These are phyloP conservation scores for Jacaranda mimosifolia DNA, from an alignment of 257 asterid genomes.

Conservation along the genomic window DNA sequence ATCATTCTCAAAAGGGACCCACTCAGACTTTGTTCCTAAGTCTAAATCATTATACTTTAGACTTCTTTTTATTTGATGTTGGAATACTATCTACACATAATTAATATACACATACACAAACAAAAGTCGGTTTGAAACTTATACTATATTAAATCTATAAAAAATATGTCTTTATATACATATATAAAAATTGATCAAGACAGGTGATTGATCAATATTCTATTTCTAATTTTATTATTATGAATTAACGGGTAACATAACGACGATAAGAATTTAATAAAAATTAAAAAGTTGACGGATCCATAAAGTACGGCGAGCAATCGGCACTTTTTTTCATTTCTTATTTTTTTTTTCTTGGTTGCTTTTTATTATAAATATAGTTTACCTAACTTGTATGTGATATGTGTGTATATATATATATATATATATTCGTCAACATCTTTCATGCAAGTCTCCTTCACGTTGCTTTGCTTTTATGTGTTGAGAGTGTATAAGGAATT, in stretches of 20 bases:
- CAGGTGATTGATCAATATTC: no score
- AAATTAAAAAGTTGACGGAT: slow-evolving; percentile 39
- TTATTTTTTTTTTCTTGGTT: background rate
- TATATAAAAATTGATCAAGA: background rate
- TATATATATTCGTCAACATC: slow-evolving; percentile 26
- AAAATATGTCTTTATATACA: background rate
- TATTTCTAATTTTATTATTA: no score
- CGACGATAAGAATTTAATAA: slow-evolving; percentile 22
- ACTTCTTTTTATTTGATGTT: slow-evolving; percentile 45
- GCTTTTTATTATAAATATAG: background rate
- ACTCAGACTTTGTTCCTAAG: slow-evolving; percentile 65
- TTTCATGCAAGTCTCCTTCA: slow-evolving; percentile 72
- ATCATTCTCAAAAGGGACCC: slow-evolving; percentile 63
- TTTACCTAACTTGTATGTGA: slow-evolving; percentile 47
- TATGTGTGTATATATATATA: no score
- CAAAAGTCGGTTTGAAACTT: background rate
- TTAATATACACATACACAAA: background rate
- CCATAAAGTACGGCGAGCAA: slow-evolving; percentile 54
- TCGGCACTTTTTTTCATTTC: slow-evolving; percentile 27
- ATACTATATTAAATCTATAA: no score
- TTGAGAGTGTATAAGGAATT: background rate
- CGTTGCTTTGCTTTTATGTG: slow-evolving; percentile 38
- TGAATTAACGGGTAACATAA: background rate
- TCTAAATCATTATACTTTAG: slow-evolving; percentile 71
- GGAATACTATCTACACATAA: slow-evolving; percentile 33